Percentiles rank a stretch among this genome's conserved stretches.
phyloP scores from a whole-genome alignment of 768 basidiomycete species.

The Amanita pseudoporphyria region DNA sequence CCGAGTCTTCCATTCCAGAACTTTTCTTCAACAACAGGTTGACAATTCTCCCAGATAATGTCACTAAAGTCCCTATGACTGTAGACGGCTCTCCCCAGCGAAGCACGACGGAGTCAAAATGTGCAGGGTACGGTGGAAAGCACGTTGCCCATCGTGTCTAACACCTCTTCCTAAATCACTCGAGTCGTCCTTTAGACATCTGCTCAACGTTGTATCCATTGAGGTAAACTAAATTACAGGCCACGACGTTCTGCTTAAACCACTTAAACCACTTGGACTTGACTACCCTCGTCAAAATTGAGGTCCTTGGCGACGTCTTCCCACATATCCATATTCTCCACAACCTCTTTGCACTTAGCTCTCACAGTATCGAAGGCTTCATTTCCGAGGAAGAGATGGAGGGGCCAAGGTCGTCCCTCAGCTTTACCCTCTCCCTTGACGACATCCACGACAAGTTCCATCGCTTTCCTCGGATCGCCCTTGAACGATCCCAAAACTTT shows the following conservation, averaged over 20 bases:
- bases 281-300: slow-evolving; percentile 2
- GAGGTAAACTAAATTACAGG: background rate
- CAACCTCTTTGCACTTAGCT: background rate
- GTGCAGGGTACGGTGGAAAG: too few relatives aligned
- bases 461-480: slow-evolving; percentile 51
- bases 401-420: slow-evolving; percentile 21
- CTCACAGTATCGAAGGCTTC: slow-evolving; percentile 1
- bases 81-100: too few relatives aligned
- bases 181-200: too few relatives aligned
- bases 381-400: slow-evolving; percentile 38
- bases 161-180: too few relatives aligned
- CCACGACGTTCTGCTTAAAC: too few relatives aligned
- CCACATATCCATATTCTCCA: background rate
- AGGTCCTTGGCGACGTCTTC: background rate
- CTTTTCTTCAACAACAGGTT: too few relatives aligned
- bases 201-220: too few relatives aligned
- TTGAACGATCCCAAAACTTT: slow-evolving; percentile 32
- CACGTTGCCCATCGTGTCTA: too few relatives aligned
- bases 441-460: slow-evolving; percentile 38
- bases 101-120: too few relatives aligned
- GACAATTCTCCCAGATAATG: too few relatives aligned
- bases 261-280: background rate
- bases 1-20: too few relatives aligned
- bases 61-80: too few relatives aligned
- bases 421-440: slow-evolving; percentile 32